These are phyloP conservation scores for Fraxinus angustifolia DNA, from an alignment of 305 asterid species.

Conservation along the genomic window DNA sequence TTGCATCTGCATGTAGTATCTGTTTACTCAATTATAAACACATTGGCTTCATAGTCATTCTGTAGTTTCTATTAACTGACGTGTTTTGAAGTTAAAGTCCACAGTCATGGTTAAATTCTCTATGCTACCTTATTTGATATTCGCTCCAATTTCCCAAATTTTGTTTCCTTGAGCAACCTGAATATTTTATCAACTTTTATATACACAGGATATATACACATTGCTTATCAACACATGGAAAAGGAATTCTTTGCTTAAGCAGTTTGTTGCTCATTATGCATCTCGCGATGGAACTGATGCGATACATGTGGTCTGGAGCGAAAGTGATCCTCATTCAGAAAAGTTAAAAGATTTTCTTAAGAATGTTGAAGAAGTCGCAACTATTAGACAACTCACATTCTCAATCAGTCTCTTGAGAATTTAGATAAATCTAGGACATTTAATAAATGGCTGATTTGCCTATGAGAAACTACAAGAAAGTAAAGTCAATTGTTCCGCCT, in stretches of 20 bases:
- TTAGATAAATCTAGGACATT: too few species aligned
- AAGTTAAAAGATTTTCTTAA: conserved; percentile 36
- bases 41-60: neutral
- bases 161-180: neutral
- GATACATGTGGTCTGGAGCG: conserved; percentile 56
- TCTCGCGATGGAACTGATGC: conserved; percentile 55
- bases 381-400: too few species aligned
- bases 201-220: conserved; percentile 42
- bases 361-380: conserved; percentile 34
- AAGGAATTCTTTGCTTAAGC: conserved; percentile 51
- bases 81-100: neutral
- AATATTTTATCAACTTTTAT: neutral
- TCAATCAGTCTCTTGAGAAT: too few species aligned
- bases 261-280: conserved; percentile 62
- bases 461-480: too few species aligned
- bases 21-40: neutral
- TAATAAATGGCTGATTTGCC: too few species aligned
- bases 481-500: too few species aligned
- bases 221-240: conserved; percentile 61
- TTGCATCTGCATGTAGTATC: neutral
- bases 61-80: neutral
- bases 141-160: neutral
- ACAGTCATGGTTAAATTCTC: neutral
- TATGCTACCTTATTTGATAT: neutral
- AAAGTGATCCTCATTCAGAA: conserved; percentile 42